Evolutionary conservation across 192 early-diverging fungal genomes (phyloP).

Genomic region (Anaeromyces robustus): DNA sequence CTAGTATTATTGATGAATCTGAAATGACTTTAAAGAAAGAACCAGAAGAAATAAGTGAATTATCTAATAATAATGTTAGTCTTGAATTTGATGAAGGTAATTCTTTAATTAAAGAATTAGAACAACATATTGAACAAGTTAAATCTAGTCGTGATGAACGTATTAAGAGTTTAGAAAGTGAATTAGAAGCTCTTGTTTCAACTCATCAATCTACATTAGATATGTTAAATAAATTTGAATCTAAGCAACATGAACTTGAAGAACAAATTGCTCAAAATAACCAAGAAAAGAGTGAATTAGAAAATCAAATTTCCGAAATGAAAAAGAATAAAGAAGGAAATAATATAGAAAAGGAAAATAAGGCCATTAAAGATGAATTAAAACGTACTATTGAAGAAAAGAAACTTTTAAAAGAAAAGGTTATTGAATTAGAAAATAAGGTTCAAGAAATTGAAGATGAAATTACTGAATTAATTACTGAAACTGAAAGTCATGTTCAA

Average conservation of each 20-base stretch:
- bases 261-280: neutral
- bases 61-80: neutral
- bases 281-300: neutral
- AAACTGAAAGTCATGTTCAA: neutral
- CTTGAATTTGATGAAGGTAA: neutral
- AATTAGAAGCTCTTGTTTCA: neutral
- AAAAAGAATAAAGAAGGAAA: neutral
- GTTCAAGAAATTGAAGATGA: neutral
- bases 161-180: neutral
- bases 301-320: neutral
- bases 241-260: neutral
- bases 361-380: neutral
- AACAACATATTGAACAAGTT: neutral
- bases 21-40: neutral
- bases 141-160: neutral
- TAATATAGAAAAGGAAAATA: neutral
- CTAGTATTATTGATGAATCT: neutral
- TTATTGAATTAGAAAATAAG: neutral
- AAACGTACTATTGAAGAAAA: neutral
- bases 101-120: neutral
- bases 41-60: neutral
- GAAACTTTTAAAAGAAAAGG: neutral
- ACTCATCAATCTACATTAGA: neutral
- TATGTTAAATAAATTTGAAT: neutral
- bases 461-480: neutral